Conservation (phyloP, 768 basidiomycete genomes). For the Lactarius evosmus region DNA sequence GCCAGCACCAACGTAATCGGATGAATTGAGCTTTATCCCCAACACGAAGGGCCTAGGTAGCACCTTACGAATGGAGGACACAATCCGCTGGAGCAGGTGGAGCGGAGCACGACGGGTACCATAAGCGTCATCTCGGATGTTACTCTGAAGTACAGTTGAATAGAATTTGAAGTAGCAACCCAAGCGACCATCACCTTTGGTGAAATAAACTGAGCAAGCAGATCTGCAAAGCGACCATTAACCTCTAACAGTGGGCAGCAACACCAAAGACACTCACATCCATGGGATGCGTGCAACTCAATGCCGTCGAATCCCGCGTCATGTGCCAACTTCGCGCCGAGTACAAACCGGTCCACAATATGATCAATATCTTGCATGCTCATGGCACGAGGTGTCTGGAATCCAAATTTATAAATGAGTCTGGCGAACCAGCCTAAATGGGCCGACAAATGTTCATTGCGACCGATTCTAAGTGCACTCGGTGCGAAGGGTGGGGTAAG, state of each 20-base stretch:
- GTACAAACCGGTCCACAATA: constrained; percentile 60
- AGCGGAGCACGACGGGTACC: constrained; percentile 46
- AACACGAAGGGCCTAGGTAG: constrained; percentile 61
- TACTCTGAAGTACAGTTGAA: constrained; percentile 38
- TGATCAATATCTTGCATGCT: constrained; percentile 53
- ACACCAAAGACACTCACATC: constrained; percentile 52
- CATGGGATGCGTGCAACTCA: constrained; percentile 82
- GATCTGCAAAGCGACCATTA: constrained; percentile 44
- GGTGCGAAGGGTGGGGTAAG: constrained; percentile 67
- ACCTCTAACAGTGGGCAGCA: not conserved
- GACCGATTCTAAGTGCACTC: constrained; percentile 54
- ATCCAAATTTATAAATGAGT: constrained; percentile 47
- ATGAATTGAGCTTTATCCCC: constrained; percentile 77
- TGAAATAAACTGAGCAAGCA: constrained; percentile 76
- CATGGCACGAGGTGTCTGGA: constrained; percentile 65
- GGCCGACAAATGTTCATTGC: constrained; percentile 16
- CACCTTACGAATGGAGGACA: constrained; percentile 50
- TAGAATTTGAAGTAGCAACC: not conserved
- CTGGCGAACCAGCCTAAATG: constrained; percentile 34
- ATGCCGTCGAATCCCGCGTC: constrained; percentile 81
- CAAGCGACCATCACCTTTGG: constrained; percentile 48
- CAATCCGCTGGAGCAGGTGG: constrained; percentile 55
- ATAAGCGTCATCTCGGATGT: constrained; percentile 60
- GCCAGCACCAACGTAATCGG: constrained; percentile 56
- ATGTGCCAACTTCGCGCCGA: constrained; percentile 61